phyloP scores from a whole-genome alignment of 495 filamentous ascomycete species.

The Neurospora pannonica region DNA sequence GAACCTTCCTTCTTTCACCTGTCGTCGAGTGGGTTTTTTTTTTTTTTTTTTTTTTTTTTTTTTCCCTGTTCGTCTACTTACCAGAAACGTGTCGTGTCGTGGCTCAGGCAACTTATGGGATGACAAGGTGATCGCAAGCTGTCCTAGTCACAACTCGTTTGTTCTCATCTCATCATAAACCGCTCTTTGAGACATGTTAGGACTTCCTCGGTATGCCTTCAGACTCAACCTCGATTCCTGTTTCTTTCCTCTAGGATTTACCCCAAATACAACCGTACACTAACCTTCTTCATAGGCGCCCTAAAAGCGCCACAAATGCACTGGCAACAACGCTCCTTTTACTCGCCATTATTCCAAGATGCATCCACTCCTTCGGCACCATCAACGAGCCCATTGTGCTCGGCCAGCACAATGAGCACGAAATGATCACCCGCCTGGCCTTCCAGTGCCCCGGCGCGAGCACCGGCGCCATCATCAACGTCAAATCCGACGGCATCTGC shows the following conservation, averaged over 20 bases:
- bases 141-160: background rate
- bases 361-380: conserved; percentile 11
- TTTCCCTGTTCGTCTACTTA: background rate
- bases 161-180: background rate
- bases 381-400: conserved; percentile 18
- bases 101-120: background rate
- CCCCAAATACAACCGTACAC: background rate
- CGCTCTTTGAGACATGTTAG: background rate
- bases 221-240: background rate
- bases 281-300: background rate
- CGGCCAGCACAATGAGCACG: conserved; percentile 22
- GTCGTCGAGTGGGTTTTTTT: no score
- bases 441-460: conserved; percentile 16
- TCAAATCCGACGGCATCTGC: conserved; percentile 17
- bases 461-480: background rate
- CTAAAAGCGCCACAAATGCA: background rate
- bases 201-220: background rate
- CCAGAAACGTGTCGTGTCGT: background rate
- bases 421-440: conserved; percentile 21
- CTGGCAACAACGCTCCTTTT: background rate
- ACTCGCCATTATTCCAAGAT: background rate
- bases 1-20: no score
- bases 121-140: background rate
- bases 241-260: background rate
- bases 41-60: no score